phyloP scores from a whole-genome alignment of 2,329 filamentous ascomycete species.

The Fusarium drepaniforme region DNA sequence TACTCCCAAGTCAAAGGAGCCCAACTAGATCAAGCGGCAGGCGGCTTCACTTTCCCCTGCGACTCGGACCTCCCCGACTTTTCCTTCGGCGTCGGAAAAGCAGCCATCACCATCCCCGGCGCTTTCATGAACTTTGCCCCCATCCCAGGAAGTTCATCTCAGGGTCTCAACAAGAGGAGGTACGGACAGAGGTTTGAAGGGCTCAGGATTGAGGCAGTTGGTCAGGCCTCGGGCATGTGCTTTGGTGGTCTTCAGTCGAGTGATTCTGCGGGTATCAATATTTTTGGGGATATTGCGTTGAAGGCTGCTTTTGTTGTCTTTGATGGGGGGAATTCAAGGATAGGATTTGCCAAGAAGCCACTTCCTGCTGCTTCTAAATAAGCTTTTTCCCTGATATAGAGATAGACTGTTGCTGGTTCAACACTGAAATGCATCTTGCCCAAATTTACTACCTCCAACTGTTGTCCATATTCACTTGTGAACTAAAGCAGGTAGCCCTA shows the following conservation, averaged over 20 bases:
- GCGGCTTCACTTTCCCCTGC: constrained; percentile 63
- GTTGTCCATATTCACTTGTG: neutral
- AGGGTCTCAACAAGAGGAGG: neutral
- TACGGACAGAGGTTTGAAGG: neutral
- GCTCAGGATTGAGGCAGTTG: neutral
- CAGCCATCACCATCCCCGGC: constrained; percentile 69
- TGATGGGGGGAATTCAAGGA: constrained; percentile 51
- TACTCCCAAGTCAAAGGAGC: constrained; percentile 61
- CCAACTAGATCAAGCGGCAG: constrained; percentile 51
- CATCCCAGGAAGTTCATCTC: constrained; percentile 38
- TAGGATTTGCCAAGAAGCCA: constrained; percentile 39
- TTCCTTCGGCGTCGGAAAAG: constrained; percentile 67
- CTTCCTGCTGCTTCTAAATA: neutral
- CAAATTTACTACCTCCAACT: neutral
- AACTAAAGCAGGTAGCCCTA: neutral
- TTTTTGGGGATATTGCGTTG: constrained; percentile 73
- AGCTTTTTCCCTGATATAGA: neutral
- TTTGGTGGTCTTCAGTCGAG: constrained; percentile 78
- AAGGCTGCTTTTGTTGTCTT: constrained; percentile 72
- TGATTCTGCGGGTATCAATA: constrained; percentile 58
- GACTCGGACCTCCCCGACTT: constrained; percentile 59
- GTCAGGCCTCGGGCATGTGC: constrained; percentile 53
- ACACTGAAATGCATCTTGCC: neutral
- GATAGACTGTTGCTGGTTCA: constrained; percentile 3
- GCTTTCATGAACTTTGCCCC: constrained; percentile 65